Evolutionary conservation across 306 rosid genomes (phyloP).

Genomic region (Sophora flavescens): DNA sequence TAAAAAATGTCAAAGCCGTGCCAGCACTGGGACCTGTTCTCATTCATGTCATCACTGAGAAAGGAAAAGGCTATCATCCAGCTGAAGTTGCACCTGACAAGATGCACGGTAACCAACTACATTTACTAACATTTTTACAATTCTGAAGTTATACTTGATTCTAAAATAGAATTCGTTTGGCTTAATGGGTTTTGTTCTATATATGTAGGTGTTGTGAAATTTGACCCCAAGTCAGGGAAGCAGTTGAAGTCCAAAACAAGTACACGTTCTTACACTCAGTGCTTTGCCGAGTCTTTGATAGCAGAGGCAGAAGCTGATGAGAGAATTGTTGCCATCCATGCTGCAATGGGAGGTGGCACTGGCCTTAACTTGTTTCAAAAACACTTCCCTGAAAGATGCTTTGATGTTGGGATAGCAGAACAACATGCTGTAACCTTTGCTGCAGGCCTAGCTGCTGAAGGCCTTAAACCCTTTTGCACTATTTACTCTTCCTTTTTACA

Average conservation of each 20-base stretch:
- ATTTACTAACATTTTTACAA: background rate
- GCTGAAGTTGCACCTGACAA: constrained; percentile 75
- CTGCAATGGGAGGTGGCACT: constrained; percentile 86
- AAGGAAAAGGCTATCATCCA: constrained; percentile 74
- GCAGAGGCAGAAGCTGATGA: constrained; percentile 72
- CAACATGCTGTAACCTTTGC: constrained; percentile 79
- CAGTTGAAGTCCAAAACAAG: constrained; percentile 53
- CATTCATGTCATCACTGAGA: constrained; percentile 66
- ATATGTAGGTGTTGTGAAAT: constrained; percentile 69
- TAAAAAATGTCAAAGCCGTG: constrained; percentile 55
- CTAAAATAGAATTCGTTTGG: background rate
- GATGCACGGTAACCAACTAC: constrained; percentile 61
- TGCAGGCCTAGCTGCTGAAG: constrained; percentile 72
- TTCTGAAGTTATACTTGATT: background rate
- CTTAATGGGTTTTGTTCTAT: constrained; percentile 4
- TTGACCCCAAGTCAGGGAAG: constrained; percentile 69
- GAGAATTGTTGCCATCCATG: constrained; percentile 62
- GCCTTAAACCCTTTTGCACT: constrained; percentile 70
- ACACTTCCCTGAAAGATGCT: constrained; percentile 61
- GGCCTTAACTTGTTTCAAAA: constrained; percentile 78
- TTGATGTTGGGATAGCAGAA: constrained; percentile 77
- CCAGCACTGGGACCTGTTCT: constrained; percentile 69
- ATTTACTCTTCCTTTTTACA: constrained; percentile 77
- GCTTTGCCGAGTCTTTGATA: constrained; percentile 65
- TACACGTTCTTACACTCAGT: constrained; percentile 58